Evolutionary conservation across 495 filamentous ascomycete genomes (phyloP).

Genomic region (Xylaria cubensis): DNA sequence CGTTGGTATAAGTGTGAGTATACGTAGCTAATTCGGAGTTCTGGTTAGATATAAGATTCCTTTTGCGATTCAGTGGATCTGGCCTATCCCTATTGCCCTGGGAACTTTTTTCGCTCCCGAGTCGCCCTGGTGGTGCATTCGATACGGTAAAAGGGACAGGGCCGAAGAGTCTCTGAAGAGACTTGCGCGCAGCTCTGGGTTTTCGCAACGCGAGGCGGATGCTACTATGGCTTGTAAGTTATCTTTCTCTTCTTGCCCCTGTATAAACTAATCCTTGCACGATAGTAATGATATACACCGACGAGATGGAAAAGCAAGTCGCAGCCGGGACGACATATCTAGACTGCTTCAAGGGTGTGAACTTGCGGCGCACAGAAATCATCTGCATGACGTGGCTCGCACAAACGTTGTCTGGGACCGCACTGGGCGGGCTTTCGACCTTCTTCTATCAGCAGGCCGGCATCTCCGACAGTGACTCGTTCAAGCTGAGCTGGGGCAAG

Average conservation of each 20-base stretch:
- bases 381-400: slow-evolving; percentile 72
- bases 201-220: slow-evolving; percentile 39
- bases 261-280: too few relatives aligned
- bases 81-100: slow-evolving; percentile 56
- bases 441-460: slow-evolving; percentile 76
- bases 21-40: slow-evolving; percentile 40
- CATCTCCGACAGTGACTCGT: slow-evolving; percentile 60
- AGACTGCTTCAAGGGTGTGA: slow-evolving; percentile 71
- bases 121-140: slow-evolving; percentile 79
- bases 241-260: slow-evolving; percentile 2
- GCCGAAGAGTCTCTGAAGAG: slow-evolving; percentile 57
- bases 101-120: slow-evolving; percentile 71
- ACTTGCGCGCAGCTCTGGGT: slow-evolving; percentile 52
- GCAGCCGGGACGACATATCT: slow-evolving; percentile 61
- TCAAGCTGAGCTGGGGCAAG: slow-evolving; percentile 48
- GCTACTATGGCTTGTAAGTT: slow-evolving; percentile 39
- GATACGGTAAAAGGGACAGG: slow-evolving; percentile 59
- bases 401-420: slow-evolving; percentile 72
- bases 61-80: slow-evolving; percentile 63
- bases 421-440: slow-evolving; percentile 71
- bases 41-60: slow-evolving; percentile 61
- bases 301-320: slow-evolving; percentile 65
- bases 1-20: slow-evolving; percentile 33
- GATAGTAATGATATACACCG: slow-evolving; percentile 54
- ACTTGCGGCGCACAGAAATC: slow-evolving; percentile 73